These are phyloP conservation scores for Aegilops speltoides DNA, from an alignment of 176 grass and related monocot genomes.

Conservation along the genomic window DNA sequence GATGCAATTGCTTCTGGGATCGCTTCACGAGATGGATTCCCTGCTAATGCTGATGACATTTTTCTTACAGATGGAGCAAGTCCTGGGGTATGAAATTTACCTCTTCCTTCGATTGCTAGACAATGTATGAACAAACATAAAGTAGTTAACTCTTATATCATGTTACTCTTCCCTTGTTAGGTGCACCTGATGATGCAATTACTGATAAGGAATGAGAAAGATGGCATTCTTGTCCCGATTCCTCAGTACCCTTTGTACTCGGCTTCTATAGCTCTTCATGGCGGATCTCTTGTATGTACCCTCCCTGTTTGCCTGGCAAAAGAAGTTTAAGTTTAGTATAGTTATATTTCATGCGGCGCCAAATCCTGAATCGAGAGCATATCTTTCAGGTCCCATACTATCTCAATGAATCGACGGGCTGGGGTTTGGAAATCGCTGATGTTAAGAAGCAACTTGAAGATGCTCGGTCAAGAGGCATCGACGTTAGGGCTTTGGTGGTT, in stretches of 20 bases:
- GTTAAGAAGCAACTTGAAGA: constrained; percentile 86
- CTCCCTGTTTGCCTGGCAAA: not conserved
- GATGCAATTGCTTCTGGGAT: constrained; percentile 97
- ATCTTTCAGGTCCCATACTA: constrained; percentile 90
- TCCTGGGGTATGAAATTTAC: constrained; percentile 62
- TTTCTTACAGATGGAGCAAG: constrained; percentile 98
- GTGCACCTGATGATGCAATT: constrained; percentile 99
- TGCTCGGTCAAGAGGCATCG: constrained; percentile 78
- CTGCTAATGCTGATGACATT: constrained; percentile 96
- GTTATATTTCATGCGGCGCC: not conserved
- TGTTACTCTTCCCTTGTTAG: constrained; percentile 37
- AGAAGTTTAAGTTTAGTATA: not conserved
- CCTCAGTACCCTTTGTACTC: constrained; percentile 99
- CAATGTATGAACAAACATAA: constrained; percentile 26
- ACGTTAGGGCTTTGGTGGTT: constrained; percentile 85
- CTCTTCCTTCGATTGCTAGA: not conserved
- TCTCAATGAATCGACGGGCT: constrained; percentile 86
- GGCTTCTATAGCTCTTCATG: constrained; percentile 94
- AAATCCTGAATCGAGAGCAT: constrained; percentile 17
- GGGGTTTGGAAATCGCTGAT: constrained; percentile 92
- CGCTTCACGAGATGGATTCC: constrained; percentile 74
- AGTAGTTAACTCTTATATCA: constrained; percentile 4
- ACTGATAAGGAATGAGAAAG: constrained; percentile 88
- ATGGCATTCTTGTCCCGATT: constrained; percentile 95
- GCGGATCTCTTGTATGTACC: constrained; percentile 88